These are phyloP conservation scores for Penicillium diatomitis DNA, from an alignment of 495 filamentous ascomycete genomes.

Conservation along the genomic window DNA sequence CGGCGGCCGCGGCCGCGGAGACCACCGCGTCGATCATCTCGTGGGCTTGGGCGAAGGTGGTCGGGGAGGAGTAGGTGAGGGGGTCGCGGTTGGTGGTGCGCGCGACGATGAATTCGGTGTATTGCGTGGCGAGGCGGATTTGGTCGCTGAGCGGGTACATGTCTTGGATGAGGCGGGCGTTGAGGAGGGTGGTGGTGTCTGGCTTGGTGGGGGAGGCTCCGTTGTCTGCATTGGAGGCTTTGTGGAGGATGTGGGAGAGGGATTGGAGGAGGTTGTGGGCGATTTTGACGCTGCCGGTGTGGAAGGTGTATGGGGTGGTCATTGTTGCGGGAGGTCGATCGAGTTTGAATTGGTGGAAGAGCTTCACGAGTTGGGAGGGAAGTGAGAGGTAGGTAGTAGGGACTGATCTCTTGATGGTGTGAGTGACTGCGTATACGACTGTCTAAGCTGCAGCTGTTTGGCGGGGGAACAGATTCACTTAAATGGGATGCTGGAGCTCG, in stretches of 20 bases:
- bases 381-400: no score
- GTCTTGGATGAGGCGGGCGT: conserved; percentile 28
- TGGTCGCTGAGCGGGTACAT: conserved; percentile 43
- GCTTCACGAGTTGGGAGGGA: background rate
- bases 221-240: background rate
- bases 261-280: background rate
- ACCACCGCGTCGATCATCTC: conserved; percentile 33
- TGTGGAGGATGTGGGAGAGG: conserved; percentile 1
- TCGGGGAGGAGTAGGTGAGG: conserved; percentile 20
- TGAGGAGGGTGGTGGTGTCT: conserved; percentile 12
- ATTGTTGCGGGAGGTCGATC: background rate
- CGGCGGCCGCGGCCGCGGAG: conserved; percentile 27
- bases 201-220: conserved; percentile 10
- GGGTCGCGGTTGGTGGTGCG: conserved; percentile 25
- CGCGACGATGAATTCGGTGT: conserved; percentile 20
- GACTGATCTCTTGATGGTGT: no score
- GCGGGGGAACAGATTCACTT: no score
- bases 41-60: conserved; percentile 30
- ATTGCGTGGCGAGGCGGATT: conserved; percentile 30
- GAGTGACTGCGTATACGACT: no score
- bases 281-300: background rate
- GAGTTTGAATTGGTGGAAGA: background rate
- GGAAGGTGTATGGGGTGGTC: background rate
- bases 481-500: no score
- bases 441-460: no score